Evolutionary conservation across 495 filamentous ascomycete genomes (phyloP), one percentile per base, ranked within the genome.

Genomic region (Annulohypoxylon nitens): DNA sequence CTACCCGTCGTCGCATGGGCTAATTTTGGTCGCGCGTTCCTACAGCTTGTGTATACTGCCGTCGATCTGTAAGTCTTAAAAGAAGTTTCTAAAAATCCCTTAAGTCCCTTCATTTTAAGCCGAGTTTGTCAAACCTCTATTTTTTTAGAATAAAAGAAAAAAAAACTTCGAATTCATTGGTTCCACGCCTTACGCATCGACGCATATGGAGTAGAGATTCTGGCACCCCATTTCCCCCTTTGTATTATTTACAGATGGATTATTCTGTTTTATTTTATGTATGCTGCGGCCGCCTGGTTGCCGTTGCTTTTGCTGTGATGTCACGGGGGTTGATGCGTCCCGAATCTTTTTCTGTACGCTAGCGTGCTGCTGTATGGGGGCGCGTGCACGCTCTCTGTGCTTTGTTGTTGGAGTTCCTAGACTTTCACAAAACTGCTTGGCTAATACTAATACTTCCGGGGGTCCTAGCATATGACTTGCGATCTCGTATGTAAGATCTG

Each of bases 31-130:
- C 73, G 74, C 84, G 78, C 81, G 80, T 84, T 79, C 77, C 78
- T 81, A 83, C 87, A 98, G 95, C 96, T 76, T 99, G 96, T 86
- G 92, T 98, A 78, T 99, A 98, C 85, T 99, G 96, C 87, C 93
- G 97, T 81, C 93, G 96, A 88, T 98, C 96, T 91, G 93, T 97
- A 90, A 95, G 93, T 88, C 74, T 20, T 47, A 47, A 30, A 30
- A 30, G 30, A 30, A 47, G 43, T 20, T 47, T 20, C 43, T 20
- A 47, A 30, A 47, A 20, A 20, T 20, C 43, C 43, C 43, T 47
- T 18, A 47, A 18, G 4, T 47, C 43, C 72, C 72, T 81, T 71
- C 73, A 76, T 70, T 74, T 72, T 76, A 75, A 63, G 73, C 67
- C 74, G 4, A 67, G 69, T 58, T 58, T 77, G 76, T 71, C 75